Percentiles rank a stretch among this genome's conserved stretches.
phyloP scores from a whole-genome alignment of 1,284 basidiomycete genomes.

The Heterobasidion irregulare region DNA sequence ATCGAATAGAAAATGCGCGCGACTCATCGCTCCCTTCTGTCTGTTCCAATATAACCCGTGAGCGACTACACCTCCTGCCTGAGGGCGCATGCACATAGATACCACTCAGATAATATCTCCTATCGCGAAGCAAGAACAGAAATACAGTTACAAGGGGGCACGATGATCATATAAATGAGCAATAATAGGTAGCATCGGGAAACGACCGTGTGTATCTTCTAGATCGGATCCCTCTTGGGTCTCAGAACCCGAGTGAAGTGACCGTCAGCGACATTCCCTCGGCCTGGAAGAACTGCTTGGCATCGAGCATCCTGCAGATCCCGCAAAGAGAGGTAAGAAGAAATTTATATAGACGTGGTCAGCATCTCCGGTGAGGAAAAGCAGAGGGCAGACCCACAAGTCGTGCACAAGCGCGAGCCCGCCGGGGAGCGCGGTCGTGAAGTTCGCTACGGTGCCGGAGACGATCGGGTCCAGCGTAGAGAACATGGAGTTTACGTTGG shows the following conservation, averaged over 20 bases:
- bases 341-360: neutral
- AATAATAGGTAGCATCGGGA: too few species aligned
- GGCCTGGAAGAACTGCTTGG: neutral
- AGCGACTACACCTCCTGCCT: too few species aligned
- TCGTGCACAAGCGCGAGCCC: neutral
- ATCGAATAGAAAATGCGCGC: too few species aligned
- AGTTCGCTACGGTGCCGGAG: neutral
- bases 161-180: too few species aligned
- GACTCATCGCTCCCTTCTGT: too few species aligned
- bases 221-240: too few species aligned
- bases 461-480: neutral
- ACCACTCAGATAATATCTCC: too few species aligned
- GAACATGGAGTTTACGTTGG: neutral
- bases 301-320: neutral
- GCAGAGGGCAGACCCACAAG: neutral
- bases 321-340: neutral
- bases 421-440: neutral
- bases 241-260: neutral
- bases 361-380: neutral
- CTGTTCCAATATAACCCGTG: too few species aligned
- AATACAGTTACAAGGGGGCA: too few species aligned
- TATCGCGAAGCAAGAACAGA: too few species aligned
- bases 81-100: too few species aligned
- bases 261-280: neutral
- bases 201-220: too few species aligned